These are phyloP conservation scores for Saccharata proteae DNA, from an alignment of 2,329 filamentous ascomycete species.

Conservation along the genomic window DNA sequence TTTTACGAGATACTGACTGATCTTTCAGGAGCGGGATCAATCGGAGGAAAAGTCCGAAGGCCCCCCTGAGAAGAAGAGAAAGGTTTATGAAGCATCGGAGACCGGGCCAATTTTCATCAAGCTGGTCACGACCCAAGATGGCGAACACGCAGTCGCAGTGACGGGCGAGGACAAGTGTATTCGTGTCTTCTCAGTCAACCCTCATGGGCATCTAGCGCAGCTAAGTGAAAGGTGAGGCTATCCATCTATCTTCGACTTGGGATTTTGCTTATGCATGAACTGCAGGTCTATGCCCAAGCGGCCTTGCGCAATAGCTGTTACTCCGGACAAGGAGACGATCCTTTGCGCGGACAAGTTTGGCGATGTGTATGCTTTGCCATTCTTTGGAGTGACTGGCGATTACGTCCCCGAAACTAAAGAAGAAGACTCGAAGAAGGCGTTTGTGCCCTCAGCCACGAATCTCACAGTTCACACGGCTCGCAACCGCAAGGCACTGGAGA, in stretches of 20 bases:
- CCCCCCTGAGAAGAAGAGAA: slow-evolving; percentile 30
- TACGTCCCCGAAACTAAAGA: slow-evolving; percentile 19
- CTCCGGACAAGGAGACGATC: slow-evolving; percentile 58
- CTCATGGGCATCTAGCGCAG: slow-evolving; percentile 49
- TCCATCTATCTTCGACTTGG: neutral
- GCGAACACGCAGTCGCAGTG: slow-evolving; percentile 60
- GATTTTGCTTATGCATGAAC: neutral
- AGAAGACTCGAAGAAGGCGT: slow-evolving; percentile 23
- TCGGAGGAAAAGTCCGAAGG: slow-evolving; percentile 17
- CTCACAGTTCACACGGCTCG: slow-evolving; percentile 50
- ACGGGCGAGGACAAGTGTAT: slow-evolving; percentile 89
- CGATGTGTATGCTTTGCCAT: slow-evolving; percentile 80
- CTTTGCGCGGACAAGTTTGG: slow-evolving; percentile 90
- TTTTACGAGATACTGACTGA: no score
- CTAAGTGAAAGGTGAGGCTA: slow-evolving; percentile 56
- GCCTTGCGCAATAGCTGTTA: slow-evolving; percentile 63
- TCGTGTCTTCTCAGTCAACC: slow-evolving; percentile 63
- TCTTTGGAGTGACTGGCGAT: no score
- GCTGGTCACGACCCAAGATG: slow-evolving; percentile 50
- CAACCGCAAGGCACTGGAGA: slow-evolving; percentile 45
- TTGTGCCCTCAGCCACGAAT: slow-evolving; percentile 41
- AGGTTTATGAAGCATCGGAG: slow-evolving; percentile 11
- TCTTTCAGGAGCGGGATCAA: slow-evolving; percentile 5
- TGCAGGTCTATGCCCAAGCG: slow-evolving; percentile 78
- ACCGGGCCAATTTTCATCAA: slow-evolving; percentile 50